A percentile compares a stretch with the other conserved stretches of the same genome.
phyloP scores from a whole-genome alignment of 2,329 filamentous ascomycete genomes.

The Paramyrothecium roridum region DNA sequence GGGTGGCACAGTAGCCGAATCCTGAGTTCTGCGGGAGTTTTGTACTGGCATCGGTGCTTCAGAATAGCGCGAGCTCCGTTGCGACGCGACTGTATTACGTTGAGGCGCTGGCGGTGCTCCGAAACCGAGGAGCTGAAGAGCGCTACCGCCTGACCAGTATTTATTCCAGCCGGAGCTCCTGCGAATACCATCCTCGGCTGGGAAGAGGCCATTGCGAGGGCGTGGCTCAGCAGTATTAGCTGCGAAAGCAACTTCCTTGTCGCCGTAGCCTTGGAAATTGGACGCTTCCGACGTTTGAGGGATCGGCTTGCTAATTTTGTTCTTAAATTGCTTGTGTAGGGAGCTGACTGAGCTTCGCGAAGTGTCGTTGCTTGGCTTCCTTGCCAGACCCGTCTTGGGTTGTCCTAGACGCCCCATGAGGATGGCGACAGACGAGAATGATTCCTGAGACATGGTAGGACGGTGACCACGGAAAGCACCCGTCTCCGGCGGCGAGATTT shows the following conservation, averaged over 20 bases:
- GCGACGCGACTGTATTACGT: constrained; percentile 51
- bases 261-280: constrained; percentile 32
- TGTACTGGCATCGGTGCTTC: constrained; percentile 15
- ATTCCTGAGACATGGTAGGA: constrained; percentile 50
- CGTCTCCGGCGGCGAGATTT: constrained; percentile 31
- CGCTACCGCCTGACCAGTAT: constrained; percentile 73
- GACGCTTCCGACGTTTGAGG: constrained; percentile 37
- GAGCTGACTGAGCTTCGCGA: constrained; percentile 46
- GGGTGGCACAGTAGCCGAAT: constrained; percentile 69
- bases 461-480: constrained; percentile 48
- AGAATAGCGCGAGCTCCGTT: constrained; percentile 56
- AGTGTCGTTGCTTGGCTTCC: constrained; percentile 56
- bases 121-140: constrained; percentile 62
- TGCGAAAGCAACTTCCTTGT: constrained; percentile 37
- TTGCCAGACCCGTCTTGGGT: constrained; percentile 41
- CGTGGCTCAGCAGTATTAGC: constrained; percentile 30
- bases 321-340: constrained; percentile 61
- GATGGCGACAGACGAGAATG: constrained; percentile 63
- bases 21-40: constrained; percentile 51
- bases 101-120: constrained; percentile 35
- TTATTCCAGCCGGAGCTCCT: constrained; percentile 73
- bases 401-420: constrained; percentile 59
- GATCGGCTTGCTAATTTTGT: constrained; percentile 59
- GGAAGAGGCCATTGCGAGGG: constrained; percentile 26
- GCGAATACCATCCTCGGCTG: constrained; percentile 41